These are phyloP conservation scores for Aspergillus heteromorphus DNA, from an alignment of 495 filamentous ascomycete genomes.

Conservation along the genomic window DNA sequence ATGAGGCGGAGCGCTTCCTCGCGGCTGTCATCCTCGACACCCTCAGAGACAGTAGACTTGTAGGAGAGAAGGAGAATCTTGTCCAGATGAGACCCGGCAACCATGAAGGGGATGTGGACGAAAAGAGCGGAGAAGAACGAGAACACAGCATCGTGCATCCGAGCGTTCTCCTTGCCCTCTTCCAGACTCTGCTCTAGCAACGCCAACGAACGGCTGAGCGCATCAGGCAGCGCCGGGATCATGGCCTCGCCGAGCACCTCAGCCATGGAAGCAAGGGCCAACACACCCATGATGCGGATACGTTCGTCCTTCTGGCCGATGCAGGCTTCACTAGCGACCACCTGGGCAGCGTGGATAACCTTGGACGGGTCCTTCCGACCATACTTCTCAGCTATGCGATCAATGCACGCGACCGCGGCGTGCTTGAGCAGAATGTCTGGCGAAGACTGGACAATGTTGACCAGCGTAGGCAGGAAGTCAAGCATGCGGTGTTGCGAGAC, in stretches of 20 bases:
- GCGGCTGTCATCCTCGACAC: conserved; percentile 57
- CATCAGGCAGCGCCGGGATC: conserved; percentile 72
- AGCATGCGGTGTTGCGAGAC: conserved; percentile 64
- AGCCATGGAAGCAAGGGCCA: conserved; percentile 82
- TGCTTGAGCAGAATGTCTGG: conserved; percentile 68
- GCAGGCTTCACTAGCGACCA: conserved; percentile 69
- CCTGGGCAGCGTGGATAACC: conserved; percentile 57
- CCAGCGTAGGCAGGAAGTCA: conserved; percentile 71
- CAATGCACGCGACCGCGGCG: conserved; percentile 77
- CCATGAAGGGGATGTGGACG: conserved; percentile 78
- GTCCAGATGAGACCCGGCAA: conserved; percentile 66
- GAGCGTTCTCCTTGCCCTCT: conserved; percentile 44
- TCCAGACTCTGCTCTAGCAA: conserved; percentile 61
- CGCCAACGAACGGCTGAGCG: conserved; percentile 62
- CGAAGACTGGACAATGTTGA: conserved; percentile 64
- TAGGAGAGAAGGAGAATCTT: conserved; percentile 63
- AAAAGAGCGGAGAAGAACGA: conserved; percentile 72
- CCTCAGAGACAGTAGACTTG: conserved; percentile 55
- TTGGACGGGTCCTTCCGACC: conserved; percentile 77
- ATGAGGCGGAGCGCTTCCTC: conserved; percentile 62
- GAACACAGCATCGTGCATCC: conserved; percentile 76
- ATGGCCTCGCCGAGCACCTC: conserved; percentile 80
- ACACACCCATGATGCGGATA: conserved; percentile 73
- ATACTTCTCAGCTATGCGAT: conserved; percentile 85
- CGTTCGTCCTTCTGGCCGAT: conserved; percentile 66